Conservation (phyloP, 2,329 filamentous ascomycete genomes). For the Calonectria fujianensis region DNA sequence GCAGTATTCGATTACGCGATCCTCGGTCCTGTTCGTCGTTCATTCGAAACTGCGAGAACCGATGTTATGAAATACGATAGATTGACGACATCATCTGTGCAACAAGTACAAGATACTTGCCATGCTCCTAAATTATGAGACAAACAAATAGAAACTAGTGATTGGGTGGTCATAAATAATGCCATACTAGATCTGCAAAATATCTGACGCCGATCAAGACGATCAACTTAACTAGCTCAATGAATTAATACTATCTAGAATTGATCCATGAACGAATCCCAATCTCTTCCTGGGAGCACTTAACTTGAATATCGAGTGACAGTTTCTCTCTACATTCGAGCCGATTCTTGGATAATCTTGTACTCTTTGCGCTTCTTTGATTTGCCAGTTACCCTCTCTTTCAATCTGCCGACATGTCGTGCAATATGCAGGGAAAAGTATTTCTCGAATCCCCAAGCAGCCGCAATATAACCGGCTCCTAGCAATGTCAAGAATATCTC, state of each 20-base stretch:
- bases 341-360: constrained; percentile 83
- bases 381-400: constrained; percentile 73
- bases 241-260: neutral
- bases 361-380: constrained; percentile 90
- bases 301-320: neutral
- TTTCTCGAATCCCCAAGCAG: constrained; percentile 83
- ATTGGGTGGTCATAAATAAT: neutral
- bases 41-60: too few relatives aligned
- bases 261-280: neutral
- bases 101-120: neutral
- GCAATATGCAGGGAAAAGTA: constrained; percentile 82
- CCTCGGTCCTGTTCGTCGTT: too few relatives aligned
- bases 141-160: too few relatives aligned
- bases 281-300: neutral
- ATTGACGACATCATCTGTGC: neutral
- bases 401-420: constrained; percentile 77
- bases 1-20: neutral
- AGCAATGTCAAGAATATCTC: constrained; percentile 82
- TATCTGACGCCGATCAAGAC: too few relatives aligned
- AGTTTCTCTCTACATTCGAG: constrained; percentile 45
- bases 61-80: too few relatives aligned
- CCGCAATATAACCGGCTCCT: constrained; percentile 79
- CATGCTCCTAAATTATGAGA: neutral
- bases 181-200: neutral
- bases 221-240: too few relatives aligned